These are phyloP conservation scores for Phyllostachys edulis DNA, from an alignment of 176 grass and related monocot genomes.

Conservation along the genomic window DNA sequence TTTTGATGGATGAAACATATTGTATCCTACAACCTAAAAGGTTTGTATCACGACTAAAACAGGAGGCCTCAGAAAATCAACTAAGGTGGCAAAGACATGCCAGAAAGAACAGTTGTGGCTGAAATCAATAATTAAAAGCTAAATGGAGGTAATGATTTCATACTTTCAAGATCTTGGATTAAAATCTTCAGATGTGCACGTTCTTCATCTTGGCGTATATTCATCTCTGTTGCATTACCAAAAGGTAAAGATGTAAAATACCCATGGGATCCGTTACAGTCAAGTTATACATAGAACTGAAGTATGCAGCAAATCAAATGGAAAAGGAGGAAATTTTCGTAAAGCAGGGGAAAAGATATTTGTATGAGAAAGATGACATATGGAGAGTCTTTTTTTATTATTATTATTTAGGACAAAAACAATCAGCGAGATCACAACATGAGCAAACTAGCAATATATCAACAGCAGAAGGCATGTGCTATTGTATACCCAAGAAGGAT, in stretches of 20 bases:
- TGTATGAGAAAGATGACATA: background rate
- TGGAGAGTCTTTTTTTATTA: background rate
- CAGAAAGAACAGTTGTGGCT: background rate
- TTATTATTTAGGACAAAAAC: conserved; percentile 6
- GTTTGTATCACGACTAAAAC: background rate
- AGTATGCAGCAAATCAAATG: background rate
- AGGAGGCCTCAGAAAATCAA: conserved; percentile 1
- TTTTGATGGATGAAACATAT: background rate
- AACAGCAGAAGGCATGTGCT: background rate
- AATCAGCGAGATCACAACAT: background rate
- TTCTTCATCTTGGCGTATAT: conserved; percentile 73
- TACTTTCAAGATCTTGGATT: conserved; percentile 80
- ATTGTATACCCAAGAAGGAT: background rate
- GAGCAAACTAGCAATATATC: background rate
- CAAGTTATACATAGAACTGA: background rate
- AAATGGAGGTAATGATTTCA: conserved; percentile 3
- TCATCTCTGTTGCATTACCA: conserved; percentile 63
- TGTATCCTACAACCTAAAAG: background rate
- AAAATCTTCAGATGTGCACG: conserved; percentile 74
- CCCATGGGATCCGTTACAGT: background rate
- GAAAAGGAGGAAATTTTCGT: background rate
- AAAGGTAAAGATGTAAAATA: conserved; percentile 21
- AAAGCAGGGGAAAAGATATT: background rate
- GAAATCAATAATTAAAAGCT: conserved; percentile 14
- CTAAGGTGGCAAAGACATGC: background rate